Conservation (phyloP, 2,329 filamentous ascomycete genomes). For the Pseudocercospora musae region DNA sequence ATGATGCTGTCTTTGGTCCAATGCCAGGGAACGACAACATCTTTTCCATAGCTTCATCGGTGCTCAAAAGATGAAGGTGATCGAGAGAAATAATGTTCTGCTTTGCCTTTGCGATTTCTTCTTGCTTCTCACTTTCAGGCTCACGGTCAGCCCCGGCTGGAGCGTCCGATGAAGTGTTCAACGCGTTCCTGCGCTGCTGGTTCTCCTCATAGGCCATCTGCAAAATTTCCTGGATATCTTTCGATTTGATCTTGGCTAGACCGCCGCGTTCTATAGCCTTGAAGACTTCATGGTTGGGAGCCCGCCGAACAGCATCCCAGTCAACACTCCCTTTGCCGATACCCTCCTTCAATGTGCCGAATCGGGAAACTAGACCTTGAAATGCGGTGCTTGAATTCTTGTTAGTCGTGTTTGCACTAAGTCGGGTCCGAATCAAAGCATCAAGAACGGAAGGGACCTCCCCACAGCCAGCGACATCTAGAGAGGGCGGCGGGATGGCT, state of each 20-base stretch:
- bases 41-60: conserved; percentile 56
- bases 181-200: conserved; percentile 51
- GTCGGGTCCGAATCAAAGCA: conserved; percentile 59
- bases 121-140: conserved; percentile 51
- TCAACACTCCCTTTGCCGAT: conserved; percentile 69
- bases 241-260: conserved; percentile 66
- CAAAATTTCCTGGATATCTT: conserved; percentile 69
- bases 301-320: conserved; percentile 67
- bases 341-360: conserved; percentile 60
- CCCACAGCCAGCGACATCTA: conserved; percentile 67
- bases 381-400: conserved; percentile 65
- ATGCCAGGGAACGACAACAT: conserved; percentile 61
- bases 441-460: conserved; percentile 65
- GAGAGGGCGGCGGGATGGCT: conserved; percentile 66
- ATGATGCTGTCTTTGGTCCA: conserved; percentile 64
- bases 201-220: conserved; percentile 70
- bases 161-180: conserved; percentile 39
- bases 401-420: conserved; percentile 59
- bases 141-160: conserved; percentile 45
- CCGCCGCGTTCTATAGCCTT: conserved; percentile 69
- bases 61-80: conserved; percentile 55
- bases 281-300: conserved; percentile 59
- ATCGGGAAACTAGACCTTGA: conserved; percentile 60
- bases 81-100: conserved; percentile 63
- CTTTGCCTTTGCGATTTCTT: conserved; percentile 57